Evolutionary conservation across 2,329 filamentous ascomycete genomes (phyloP).

Genomic region (Didymella segeticola): DNA sequence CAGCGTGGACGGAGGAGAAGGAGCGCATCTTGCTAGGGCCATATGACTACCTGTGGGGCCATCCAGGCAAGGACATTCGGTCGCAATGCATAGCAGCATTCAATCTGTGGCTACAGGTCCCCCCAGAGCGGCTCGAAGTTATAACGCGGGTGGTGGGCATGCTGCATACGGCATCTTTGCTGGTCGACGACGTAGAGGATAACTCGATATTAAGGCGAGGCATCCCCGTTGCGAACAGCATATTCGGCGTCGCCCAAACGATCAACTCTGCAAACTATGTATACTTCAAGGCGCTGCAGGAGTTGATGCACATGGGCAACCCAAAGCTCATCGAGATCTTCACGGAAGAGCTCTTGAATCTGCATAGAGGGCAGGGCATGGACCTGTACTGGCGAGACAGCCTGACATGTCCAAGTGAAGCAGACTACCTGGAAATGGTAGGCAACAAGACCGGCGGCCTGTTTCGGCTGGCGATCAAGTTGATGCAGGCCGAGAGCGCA

Average conservation of each 20-base stretch:
- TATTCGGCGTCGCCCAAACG: slow-evolving; percentile 85
- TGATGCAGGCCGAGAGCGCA: slow-evolving; percentile 80
- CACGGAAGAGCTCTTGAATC: slow-evolving; percentile 81
- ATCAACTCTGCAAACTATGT: slow-evolving; percentile 92
- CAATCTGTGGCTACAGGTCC: slow-evolving; percentile 80
- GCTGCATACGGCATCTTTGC: slow-evolving; percentile 83
- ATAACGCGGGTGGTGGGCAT: slow-evolving; percentile 84
- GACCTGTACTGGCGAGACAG: slow-evolving; percentile 90
- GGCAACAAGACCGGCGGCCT: slow-evolving; percentile 88
- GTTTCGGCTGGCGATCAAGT: slow-evolving; percentile 82
- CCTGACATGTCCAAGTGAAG: slow-evolving; percentile 81
- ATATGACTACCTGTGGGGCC: slow-evolving; percentile 78
- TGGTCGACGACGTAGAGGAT: slow-evolving; percentile 90
- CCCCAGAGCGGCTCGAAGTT: slow-evolving; percentile 70
- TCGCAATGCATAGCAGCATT: slow-evolving; percentile 81
- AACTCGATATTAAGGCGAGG: slow-evolving; percentile 77
- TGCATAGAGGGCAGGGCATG: slow-evolving; percentile 89
- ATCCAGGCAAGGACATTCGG: slow-evolving; percentile 86
- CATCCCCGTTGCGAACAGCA: slow-evolving; percentile 80
- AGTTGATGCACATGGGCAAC: slow-evolving; percentile 74
- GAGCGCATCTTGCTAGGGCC: slow-evolving; percentile 79
- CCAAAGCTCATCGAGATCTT: slow-evolving; percentile 73
- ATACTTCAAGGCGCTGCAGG: slow-evolving; percentile 80
- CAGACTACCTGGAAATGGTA: slow-evolving; percentile 95
- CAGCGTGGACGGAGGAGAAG: slow-evolving; percentile 74